Evolutionary conservation across 495 filamentous ascomycete genomes (phyloP), one percentile per base, ranked within the genome.

Genomic region (Massariosphaeria phaeospora): DNA sequence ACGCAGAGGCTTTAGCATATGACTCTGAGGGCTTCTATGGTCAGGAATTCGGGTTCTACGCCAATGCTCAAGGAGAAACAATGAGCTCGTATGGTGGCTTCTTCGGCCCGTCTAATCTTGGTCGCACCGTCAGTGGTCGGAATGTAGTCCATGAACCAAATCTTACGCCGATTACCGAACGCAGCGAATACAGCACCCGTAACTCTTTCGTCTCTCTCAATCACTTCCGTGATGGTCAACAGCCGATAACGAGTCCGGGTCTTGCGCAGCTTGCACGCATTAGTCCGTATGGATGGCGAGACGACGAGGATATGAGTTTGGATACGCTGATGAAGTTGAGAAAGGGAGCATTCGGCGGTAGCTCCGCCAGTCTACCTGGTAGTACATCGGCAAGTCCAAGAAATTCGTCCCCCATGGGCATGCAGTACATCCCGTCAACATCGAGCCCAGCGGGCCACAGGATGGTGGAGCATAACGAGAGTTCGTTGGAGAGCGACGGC

Each of bases 31-130:
- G 87, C 6, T 91, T 89, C 72, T 98, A 98, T 65, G 94, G 93
- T 2, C 85, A 90, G 58, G 93, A 98, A 67, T 98, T 98, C 59
- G 91, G 90, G n/a, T 98, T 98, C 70, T 97, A 93, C 66, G 88
- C 91, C 10, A 70, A 57, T n/a, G 45, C 62, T 8, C 53, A 63
- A n/a, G 59, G 53, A 35, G 65, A 60, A 41, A 53, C 63, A n/a
- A 65, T 85, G 36, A 84, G 84, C 57, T 79, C 78, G 17, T 83
- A 87, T 47, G 94, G 93, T 5, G 93, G 94, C n/a, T 97, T 86
- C 71, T 96, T 98, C 61, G 91, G 89, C 6, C 78, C 82, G 10
- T 77, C 80, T 15, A 78, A 80, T 52, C 66, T 93, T 29, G 73
- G 76, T 29, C 78, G 88, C n/a, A 81, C 66, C 72, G 73, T 75